A percentile compares a stretch with the other conserved stretches of the same genome.
Evolutionary conservation across 2,329 filamentous ascomycete genomes (phyloP).

Genomic region (Colletotrichum euphorbiae): DNA sequence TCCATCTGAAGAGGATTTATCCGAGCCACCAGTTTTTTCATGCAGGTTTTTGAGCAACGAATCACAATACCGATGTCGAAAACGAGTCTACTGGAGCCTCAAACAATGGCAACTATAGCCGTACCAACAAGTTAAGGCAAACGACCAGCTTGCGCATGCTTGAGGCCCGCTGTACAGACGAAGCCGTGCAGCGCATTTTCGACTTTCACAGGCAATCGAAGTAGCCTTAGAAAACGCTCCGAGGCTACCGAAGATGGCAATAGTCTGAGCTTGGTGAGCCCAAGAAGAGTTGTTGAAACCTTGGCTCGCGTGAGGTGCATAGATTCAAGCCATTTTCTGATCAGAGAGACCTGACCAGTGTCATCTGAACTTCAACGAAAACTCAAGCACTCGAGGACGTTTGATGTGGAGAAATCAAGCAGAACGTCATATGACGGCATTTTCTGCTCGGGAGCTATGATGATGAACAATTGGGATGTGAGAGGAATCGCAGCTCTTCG

Average conservation of each 20-base stretch:
- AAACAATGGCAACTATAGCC: not conserved
- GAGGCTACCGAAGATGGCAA: constrained; percentile 12
- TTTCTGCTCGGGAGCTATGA: not conserved
- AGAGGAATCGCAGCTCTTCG: not conserved
- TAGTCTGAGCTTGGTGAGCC: not conserved
- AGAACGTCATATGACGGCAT: not conserved
- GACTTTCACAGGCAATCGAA: constrained; percentile 1
- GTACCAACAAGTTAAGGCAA: not conserved
- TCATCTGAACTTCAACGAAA: constrained; percentile 21
- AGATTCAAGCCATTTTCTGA: not conserved
- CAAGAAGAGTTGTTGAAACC: constrained; percentile 5
- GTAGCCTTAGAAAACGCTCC: not conserved
- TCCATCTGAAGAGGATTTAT: not conserved
- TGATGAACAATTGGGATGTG: not conserved
- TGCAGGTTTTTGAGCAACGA: not conserved
- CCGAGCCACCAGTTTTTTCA: not conserved
- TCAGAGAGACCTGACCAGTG: not conserved
- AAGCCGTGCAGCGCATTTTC: not conserved
- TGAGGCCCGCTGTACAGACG: constrained; percentile 13
- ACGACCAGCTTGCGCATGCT: not conserved
- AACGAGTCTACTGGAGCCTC: not conserved
- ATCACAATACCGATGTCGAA: not conserved
- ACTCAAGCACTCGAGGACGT: constrained; percentile 5
- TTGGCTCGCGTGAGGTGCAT: not conserved
- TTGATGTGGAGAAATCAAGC: not conserved